Percentiles rank a stretch among this genome's conserved stretches.
Conservation (phyloP, 73 alveolate genomes). For the Paramecium biaurelia region DNA sequence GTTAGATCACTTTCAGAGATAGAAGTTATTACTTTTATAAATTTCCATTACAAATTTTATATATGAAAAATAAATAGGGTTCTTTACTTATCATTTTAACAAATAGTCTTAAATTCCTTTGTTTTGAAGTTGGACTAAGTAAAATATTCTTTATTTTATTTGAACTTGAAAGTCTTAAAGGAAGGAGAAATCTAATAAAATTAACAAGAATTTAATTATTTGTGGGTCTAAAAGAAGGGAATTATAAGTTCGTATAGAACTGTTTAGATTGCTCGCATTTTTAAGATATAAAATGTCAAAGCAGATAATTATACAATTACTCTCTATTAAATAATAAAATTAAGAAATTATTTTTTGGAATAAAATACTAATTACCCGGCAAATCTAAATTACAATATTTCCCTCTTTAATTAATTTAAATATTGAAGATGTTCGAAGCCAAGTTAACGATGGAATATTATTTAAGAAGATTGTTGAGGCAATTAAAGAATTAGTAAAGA, state of each 20-base stretch:
- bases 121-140: no score
- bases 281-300: neutral
- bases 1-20: neutral
- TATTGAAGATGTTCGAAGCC: constrained; percentile 89
- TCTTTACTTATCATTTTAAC: no score
- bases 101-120: no score
- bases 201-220: no score
- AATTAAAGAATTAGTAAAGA: constrained; percentile 93
- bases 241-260: neutral
- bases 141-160: no score
- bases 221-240: neutral
- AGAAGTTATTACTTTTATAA: no score
- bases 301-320: neutral
- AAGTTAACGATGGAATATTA: constrained; percentile 80
- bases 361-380: neutral
- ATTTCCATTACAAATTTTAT: no score
- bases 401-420: neutral
- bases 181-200: no score
- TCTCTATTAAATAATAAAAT: neutral
- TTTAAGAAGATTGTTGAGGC: constrained; percentile 95
- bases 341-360: neutral
- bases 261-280: neutral
- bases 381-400: neutral
- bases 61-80: no score
- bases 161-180: no score